Percentiles rank a stretch among this genome's conserved stretches.
phyloP scores from a whole-genome alignment of 208 protist genomes.

The Leptomonas seymouri region DNA sequence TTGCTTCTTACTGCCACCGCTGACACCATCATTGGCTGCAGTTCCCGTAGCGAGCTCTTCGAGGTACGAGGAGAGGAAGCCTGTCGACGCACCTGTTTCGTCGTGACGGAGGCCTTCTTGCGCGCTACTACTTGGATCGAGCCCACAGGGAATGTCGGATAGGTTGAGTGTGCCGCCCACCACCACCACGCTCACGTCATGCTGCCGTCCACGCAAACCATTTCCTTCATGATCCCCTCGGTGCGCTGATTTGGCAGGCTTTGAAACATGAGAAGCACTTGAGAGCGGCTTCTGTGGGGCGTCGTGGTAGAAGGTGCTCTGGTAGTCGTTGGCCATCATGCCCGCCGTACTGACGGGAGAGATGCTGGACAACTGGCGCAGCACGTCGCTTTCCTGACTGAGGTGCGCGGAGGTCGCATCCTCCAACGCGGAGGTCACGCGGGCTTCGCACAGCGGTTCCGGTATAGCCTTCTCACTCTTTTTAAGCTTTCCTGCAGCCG shows the following conservation, averaged over 20 bases:
- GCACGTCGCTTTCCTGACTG: neutral
- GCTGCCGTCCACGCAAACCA: neutral
- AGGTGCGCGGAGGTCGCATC: neutral
- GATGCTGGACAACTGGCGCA: neutral
- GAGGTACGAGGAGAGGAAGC: neutral
- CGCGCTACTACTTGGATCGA: conserved; percentile 2
- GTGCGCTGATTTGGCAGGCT: neutral
- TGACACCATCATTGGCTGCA: neutral
- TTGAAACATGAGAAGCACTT: neutral
- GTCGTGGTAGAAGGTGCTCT: conserved; percentile 19
- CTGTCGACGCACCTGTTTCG: too few relatives aligned
- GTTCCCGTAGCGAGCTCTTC: neutral
- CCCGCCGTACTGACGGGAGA: conserved; percentile 3
- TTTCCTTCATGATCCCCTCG: neutral
- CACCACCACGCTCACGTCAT: conserved; percentile 6
- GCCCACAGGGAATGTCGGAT: conserved; percentile 6
- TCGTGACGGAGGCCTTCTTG: neutral
- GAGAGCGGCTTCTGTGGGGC: neutral
- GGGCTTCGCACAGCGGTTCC: neutral
- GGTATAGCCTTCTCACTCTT: neutral
- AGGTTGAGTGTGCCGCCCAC: conserved; percentile 2
- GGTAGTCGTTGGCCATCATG: neutral
- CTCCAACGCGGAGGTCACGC: neutral
- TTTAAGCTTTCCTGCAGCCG: neutral
- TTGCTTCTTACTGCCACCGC: neutral